Evolutionary conservation across 2,329 filamentous ascomycete genomes (phyloP).

Genomic region (Cordyceps militaris): DNA sequence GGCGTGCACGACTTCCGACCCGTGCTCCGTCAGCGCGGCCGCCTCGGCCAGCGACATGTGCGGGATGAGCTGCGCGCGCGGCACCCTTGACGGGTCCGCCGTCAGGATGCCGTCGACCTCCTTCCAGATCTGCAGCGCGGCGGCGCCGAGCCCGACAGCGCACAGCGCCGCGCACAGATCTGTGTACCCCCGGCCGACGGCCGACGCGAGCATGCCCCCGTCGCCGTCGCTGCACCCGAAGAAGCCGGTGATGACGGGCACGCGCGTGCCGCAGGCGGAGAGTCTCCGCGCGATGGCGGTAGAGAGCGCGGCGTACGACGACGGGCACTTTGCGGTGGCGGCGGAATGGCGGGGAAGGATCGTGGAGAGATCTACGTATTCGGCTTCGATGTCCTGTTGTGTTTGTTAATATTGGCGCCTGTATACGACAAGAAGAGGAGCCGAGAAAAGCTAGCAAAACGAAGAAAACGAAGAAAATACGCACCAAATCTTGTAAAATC

Average conservation of each 20-base stretch:
- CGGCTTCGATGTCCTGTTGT: background rate
- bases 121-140: conserved; percentile 52
- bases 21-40: conserved; percentile 88
- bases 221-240: background rate
- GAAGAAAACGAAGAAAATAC: background rate
- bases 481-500: background rate
- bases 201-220: background rate
- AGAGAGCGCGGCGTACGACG: background rate
- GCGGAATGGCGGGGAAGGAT: background rate
- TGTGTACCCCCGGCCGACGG: conserved; percentile 2
- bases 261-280: background rate
- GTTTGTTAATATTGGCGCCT: background rate
- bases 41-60: conserved; percentile 91
- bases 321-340: background rate
- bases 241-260: conserved; percentile 3
- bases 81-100: conserved; percentile 78
- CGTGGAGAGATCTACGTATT: background rate
- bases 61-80: conserved; percentile 77
- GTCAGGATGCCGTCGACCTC: conserved; percentile 94
- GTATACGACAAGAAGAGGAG: background rate
- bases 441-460: background rate
- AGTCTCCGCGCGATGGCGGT: background rate
- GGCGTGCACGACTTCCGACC: conserved; percentile 94
- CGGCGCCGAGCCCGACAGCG: background rate
- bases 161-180: conserved; percentile 5